Base-by-base conservation (phyloP, 2,329 filamentous ascomycete species). In the Pseudohalonectria lignicola region DNA sequence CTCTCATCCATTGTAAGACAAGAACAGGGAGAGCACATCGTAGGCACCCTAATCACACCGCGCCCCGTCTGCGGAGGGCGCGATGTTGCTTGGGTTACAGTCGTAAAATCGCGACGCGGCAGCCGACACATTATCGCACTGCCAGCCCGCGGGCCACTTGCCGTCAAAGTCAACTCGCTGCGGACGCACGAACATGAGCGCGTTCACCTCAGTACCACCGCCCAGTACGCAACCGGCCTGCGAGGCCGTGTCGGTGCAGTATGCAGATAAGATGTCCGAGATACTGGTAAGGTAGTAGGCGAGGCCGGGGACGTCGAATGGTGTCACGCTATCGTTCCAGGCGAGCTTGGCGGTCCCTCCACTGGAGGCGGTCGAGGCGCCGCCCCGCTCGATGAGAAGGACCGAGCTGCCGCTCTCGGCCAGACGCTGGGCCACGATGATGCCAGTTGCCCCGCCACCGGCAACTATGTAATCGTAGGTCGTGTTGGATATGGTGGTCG, bases 381-480 rank as follows among this genome's bases (percentile, higher is more conserved):
- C 50, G 26, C 60, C 59, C 36, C 60, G 54, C 45, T 62, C 60
- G 26, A 63, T 41, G 7, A 63, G 51, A 4, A 63, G 51, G 3
- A 62, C 59, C 9, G 52, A 55, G 26, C 49, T 51, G 23, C 57
- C 56, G 17, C 54, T 50, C 47, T 62, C 57, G 5, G 54, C 55
- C 9, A 62, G 49, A 13, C 57, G 50, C 41, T 56, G 51, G 4
- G 59, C 57, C 1, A 52, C 50, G 16, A 61, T 48, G 40, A 62
- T 48, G 18, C 60, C 59, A 12, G 23, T 12, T 4, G 56, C 51
- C 11, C 57, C 51, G 15, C 59, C 59, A 29, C 59, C 59, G 1
- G 56, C 58, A 9, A 63, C 53, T 15, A 63, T 62, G 36, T 59
- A 59, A 36, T 63, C 59, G 41, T 60, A 62, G 8, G 19, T 15